phyloP scores from a whole-genome alignment of 345 rosid species.

The Populus alba region DNA sequence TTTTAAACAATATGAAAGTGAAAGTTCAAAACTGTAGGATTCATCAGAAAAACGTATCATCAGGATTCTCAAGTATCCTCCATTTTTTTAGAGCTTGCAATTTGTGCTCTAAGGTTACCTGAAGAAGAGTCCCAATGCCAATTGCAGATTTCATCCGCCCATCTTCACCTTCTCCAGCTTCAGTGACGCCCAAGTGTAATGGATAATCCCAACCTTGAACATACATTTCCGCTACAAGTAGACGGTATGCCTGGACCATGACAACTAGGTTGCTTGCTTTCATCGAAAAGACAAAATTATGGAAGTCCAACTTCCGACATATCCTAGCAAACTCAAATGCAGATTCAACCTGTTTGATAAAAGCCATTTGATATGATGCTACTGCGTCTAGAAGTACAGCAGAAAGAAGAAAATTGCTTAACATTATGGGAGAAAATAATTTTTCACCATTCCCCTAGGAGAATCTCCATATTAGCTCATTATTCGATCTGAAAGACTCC shows the following conservation, averaged over 20 bases:
- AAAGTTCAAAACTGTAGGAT: not conserved
- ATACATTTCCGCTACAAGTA: constrained; percentile 93
- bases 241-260: constrained; percentile 98
- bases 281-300: constrained; percentile 97
- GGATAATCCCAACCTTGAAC: constrained; percentile 98
- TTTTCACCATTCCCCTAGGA: constrained; percentile 91
- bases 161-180: constrained; percentile 99
- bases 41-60: not conserved
- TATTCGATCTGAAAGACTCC: constrained; percentile 98
- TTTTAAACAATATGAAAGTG: not conserved
- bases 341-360: constrained; percentile 78
- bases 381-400: constrained; percentile 12
- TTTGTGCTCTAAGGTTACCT: constrained; percentile 42
- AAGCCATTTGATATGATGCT: constrained; percentile 20
- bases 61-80: not conserved
- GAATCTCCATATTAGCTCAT: constrained; percentile 99
- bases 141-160: constrained; percentile 99
- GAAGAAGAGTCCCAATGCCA: constrained; percentile 95
- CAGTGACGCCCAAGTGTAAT: constrained; percentile 94
- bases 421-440: constrained; percentile 15
- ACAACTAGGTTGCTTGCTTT: constrained; percentile 98
- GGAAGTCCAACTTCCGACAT: constrained; percentile 88
- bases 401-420: constrained; percentile 14
- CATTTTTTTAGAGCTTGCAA: constrained; percentile 3
- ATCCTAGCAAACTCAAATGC: constrained; percentile 98